phyloP scores from a whole-genome alignment of 352 stramenopile species.

The Pythium guiyangense region DNA sequence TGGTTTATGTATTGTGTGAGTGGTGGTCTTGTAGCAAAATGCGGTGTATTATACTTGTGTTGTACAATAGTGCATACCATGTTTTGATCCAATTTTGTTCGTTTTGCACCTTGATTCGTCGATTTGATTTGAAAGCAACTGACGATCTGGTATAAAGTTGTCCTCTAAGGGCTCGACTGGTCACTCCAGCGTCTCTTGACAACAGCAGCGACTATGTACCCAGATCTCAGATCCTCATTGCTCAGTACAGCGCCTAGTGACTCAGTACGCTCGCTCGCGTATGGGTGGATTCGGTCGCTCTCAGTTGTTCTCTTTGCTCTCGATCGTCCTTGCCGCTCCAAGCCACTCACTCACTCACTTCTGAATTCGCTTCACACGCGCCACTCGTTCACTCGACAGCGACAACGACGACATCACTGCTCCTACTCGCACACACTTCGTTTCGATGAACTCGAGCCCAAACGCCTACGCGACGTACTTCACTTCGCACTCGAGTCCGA shows the following conservation, averaged over 20 bases:
- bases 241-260: not conserved
- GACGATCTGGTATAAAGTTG: no score
- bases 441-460: not conserved
- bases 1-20: no score
- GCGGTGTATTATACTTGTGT: no score
- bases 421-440: not conserved
- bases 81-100: no score
- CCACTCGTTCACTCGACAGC: not conserved
- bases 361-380: not conserved
- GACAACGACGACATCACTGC: not conserved
- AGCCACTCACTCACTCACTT: not conserved
- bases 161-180: no score
- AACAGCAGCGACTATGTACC: conserved; percentile 4
- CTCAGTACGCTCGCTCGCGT: conserved; percentile 1
- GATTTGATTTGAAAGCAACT: no score
- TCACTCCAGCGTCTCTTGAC: no score
- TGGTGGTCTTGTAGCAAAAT: no score
- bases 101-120: no score
- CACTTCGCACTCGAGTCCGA: not conserved
- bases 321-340: no score
- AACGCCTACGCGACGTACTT: not conserved
- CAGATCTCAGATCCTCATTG: not conserved
- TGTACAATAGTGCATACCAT: no score
- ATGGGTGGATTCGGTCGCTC: not conserved
- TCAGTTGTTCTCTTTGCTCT: no score